phyloP scores from a whole-genome alignment of 2,329 filamentous ascomycete genomes.

The Aspergillus ochraceoroseus region DNA sequence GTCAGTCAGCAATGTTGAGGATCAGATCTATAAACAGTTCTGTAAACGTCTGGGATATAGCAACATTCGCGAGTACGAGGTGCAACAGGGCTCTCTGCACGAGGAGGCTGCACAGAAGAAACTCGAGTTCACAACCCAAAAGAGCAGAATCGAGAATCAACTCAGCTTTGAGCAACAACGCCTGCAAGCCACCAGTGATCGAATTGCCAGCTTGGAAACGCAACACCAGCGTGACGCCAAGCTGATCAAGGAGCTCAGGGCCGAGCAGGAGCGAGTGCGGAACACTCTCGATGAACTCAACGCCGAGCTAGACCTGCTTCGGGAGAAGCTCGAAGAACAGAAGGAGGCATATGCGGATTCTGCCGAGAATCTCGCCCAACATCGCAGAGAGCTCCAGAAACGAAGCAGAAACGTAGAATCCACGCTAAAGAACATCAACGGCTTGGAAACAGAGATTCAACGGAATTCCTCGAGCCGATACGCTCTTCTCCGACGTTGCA shows the following conservation, averaged over 20 bases:
- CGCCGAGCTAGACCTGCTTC: slow-evolving; percentile 70
- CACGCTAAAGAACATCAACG: slow-evolving; percentile 67
- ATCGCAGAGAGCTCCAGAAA: slow-evolving; percentile 74
- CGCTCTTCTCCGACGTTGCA: slow-evolving; percentile 77
- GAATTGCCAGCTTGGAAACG: slow-evolving; percentile 64
- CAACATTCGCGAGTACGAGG: slow-evolving; percentile 88
- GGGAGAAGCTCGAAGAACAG: slow-evolving; percentile 65
- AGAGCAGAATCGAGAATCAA: slow-evolving; percentile 57
- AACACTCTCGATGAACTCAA: slow-evolving; percentile 66
- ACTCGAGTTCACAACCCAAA: slow-evolving; percentile 77
- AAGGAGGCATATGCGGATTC: slow-evolving; percentile 64
- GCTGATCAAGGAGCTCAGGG: slow-evolving; percentile 65
- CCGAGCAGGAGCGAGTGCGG: slow-evolving; percentile 69
- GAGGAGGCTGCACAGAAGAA: slow-evolving; percentile 85
- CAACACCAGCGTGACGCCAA: slow-evolving; percentile 62
- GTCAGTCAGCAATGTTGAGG: slow-evolving; percentile 75
- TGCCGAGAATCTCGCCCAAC: slow-evolving; percentile 70
- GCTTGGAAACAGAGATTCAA: slow-evolving; percentile 79
- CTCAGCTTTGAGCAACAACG: slow-evolving; percentile 64
- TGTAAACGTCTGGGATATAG: slow-evolving; percentile 81
- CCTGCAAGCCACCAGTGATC: slow-evolving; percentile 62
- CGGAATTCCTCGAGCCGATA: slow-evolving; percentile 81
- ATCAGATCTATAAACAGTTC: slow-evolving; percentile 79
- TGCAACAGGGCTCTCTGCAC: slow-evolving; percentile 85
- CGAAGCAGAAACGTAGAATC: slow-evolving; percentile 77